Percentiles rank a stretch among this genome's conserved stretches.
Conservation (phyloP, 192 early-diverging fungal genomes). For the Mortierella alpina region DNA sequence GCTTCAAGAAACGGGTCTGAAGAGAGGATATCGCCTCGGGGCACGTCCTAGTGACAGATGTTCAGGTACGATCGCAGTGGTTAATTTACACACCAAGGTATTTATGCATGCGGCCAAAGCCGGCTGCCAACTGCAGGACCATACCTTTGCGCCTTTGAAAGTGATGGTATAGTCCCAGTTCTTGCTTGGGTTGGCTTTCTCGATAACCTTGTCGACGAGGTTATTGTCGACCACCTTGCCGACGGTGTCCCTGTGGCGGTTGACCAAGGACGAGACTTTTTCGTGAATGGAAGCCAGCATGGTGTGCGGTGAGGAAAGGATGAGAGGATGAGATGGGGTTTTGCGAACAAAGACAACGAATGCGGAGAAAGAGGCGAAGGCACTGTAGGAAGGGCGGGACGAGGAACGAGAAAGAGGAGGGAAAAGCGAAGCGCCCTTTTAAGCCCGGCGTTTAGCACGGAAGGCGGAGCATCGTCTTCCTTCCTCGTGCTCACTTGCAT, state of each 20-base stretch:
- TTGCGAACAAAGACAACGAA: not conserved
- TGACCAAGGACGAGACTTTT: slow-evolving; percentile 24
- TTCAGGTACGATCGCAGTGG: not conserved
- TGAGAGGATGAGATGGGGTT: not conserved
- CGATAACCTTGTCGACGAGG: not conserved
- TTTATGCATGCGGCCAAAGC: not conserved
- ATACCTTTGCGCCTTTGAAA: slow-evolving; percentile 42
- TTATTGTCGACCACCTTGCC: not conserved
- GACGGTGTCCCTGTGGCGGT: slow-evolving; percentile 15
- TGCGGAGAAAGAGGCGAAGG: not conserved
- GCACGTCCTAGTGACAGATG: slow-evolving; percentile 18
- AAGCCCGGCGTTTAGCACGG: too few relatives aligned
- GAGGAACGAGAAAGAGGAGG: not conserved
- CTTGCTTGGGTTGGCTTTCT: slow-evolving; percentile 10
- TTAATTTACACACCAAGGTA: not conserved
- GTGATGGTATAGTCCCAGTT: slow-evolving; percentile 43
- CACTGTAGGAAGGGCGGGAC: not conserved
- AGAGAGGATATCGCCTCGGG: slow-evolving; percentile 32
- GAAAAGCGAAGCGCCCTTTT: not conserved
- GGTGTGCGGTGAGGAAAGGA: not conserved
- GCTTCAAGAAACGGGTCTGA: slow-evolving; percentile 44
- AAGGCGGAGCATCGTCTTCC: too few relatives aligned
- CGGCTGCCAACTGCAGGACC: not conserved
- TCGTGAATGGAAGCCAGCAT: slow-evolving; percentile 34
- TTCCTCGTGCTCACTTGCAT: too few relatives aligned